Base-by-base conservation (phyloP, 495 filamentous ascomycete species). In the Talaromyces trachyspermus region DNA sequence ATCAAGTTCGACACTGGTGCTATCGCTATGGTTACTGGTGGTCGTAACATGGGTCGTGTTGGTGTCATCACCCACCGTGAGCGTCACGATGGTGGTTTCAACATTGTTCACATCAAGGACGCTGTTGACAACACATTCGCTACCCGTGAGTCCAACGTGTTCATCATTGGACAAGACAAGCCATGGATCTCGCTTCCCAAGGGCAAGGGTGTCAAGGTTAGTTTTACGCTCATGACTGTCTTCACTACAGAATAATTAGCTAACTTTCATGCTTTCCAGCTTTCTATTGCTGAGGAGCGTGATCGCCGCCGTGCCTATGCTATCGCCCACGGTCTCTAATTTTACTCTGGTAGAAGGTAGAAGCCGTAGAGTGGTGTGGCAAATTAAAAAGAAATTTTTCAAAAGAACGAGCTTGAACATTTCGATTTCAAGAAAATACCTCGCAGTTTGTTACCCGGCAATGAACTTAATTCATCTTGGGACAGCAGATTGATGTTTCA, bases 31-130 rank as follows among this genome's bases (percentile, higher is more conserved):
- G 86, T 83, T 56, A 95, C 89, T 52, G 91, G 91, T 81, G 91
- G 91, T 82, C 91, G 91, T 69, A 95, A 95, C 82, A 96, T 95
- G 89, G 92, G 92, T 66, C 94, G 92, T 89, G 90, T 97, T 63
- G 92, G 94, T 84, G 92, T 97, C 66, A 90, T 98, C 78, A 97
- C 94, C 56, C 88, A 97, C 81, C 90, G 92, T 77, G 92, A 98
- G 81, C 88, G 91, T 57, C 92, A 97, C 81, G 92, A 98, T 57
- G 92, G 92, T 75, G 92, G 94, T 72, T 98, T 98, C 85, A 89
- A 89, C 80, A 92, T 97, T 61, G 88, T 97, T 70, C 94, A 97
- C 79, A 83, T 98, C 71, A 96, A 98, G 85, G 92, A 98, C 63
- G 92, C 89, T 54, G 86, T 98, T 69, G 92, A 97, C 81, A 98